Conservation (phyloP, 139 green algal species). For the Auxenochlorella pyrenoidosa region DNA sequence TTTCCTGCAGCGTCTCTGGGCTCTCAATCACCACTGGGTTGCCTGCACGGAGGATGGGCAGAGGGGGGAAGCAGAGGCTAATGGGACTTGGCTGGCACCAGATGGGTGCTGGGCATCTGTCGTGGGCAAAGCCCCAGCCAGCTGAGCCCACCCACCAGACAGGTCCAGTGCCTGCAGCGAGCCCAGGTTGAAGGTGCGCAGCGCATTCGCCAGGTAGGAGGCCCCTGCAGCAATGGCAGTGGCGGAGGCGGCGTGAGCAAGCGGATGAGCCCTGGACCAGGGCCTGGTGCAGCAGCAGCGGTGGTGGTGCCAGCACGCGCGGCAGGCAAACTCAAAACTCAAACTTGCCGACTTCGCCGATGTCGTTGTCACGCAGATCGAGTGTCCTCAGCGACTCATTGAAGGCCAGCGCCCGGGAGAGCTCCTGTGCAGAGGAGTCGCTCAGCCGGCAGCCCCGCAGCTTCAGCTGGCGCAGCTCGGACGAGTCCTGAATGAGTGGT, state of each 20-base stretch:
- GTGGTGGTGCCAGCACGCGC: background rate
- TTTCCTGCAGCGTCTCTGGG: background rate
- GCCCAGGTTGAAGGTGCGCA: slow-evolving; percentile 1
- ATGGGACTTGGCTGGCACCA: too few relatives aligned
- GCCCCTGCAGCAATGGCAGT: background rate
- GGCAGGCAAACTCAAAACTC: too few relatives aligned
- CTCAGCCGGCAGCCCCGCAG: slow-evolving; percentile 16
- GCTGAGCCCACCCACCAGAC: background rate
- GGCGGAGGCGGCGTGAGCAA: background rate
- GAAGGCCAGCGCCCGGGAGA: background rate
- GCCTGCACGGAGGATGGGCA: background rate
- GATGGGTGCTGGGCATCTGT: background rate
- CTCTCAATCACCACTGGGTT: slow-evolving; percentile 2
- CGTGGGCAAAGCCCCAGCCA: background rate
- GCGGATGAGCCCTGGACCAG: background rate
- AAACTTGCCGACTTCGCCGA: background rate
- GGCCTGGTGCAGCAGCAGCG: too few relatives aligned
- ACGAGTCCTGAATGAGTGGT: background rate
- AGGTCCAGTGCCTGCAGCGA: slow-evolving; percentile 11
- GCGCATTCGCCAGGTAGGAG: background rate
- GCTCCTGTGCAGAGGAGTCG: background rate
- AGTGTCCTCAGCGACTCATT: background rate
- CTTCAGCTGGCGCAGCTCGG: background rate
- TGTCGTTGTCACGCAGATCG: slow-evolving; percentile 13
- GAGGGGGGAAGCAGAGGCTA: background rate